phyloP scores from a whole-genome alignment of 257 asterid species.

The Cruciata laevipes region DNA sequence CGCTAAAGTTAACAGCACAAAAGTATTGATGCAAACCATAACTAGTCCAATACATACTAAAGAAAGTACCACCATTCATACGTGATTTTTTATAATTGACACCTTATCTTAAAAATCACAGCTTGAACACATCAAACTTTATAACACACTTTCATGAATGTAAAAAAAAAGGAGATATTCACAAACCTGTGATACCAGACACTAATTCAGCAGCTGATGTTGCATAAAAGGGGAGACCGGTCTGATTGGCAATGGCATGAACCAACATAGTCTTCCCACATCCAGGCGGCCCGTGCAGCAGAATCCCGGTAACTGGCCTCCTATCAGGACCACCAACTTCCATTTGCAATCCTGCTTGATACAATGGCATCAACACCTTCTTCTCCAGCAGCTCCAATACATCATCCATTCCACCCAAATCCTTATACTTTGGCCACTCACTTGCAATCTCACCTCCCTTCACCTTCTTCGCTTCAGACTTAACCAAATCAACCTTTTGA shows the following conservation, averaged over 20 bases:
- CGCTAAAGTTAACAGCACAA: neutral
- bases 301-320: conserved; percentile 63
- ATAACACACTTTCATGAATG: too few species aligned
- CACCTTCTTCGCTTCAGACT: conserved; percentile 5
- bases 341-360: conserved; percentile 43
- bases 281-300: conserved; percentile 93
- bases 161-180: too few species aligned
- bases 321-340: conserved; percentile 34
- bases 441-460: conserved; percentile 4
- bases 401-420: conserved; percentile 76
- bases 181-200: conserved; percentile 92
- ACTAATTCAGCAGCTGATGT: conserved; percentile 85
- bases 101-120: too few species aligned
- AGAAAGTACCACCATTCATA: too few species aligned
- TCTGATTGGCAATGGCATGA: conserved; percentile 90
- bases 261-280: conserved; percentile 94
- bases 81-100: too few species aligned
- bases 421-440: conserved; percentile 53
- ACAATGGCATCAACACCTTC: conserved; percentile 67
- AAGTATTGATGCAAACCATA: neutral
- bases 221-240: conserved; percentile 65
- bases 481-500: conserved; percentile 34
- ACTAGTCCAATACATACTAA: neutral
- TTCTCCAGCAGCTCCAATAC: conserved; percentile 58
- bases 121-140: too few species aligned